Conservation (phyloP, 2,329 filamentous ascomycete species). For the Lecanicillium sp. region DNA sequence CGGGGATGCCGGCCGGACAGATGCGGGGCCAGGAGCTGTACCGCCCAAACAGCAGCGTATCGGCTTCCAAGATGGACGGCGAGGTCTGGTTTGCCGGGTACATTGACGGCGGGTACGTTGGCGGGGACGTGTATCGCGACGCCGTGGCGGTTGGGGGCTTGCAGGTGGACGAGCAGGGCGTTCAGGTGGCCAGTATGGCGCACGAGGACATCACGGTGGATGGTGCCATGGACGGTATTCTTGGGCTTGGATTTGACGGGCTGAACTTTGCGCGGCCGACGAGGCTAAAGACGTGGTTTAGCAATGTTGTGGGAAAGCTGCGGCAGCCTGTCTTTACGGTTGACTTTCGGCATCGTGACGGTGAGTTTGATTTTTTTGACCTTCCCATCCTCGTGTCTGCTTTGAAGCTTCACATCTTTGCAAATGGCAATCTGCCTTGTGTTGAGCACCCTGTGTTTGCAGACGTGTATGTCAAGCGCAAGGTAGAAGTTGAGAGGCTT, state of each 20-base stretch:
- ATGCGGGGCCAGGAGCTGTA: slow-evolving; percentile 32
- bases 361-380: slow-evolving; percentile 9
- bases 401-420: not conserved
- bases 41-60: slow-evolving; percentile 28
- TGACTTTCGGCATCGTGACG: slow-evolving; percentile 46
- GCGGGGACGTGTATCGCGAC: slow-evolving; percentile 36
- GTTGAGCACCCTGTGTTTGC: not conserved
- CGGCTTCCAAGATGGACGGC: slow-evolving; percentile 26
- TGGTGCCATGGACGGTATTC: slow-evolving; percentile 33
- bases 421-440: not conserved
- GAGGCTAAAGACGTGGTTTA: slow-evolving; percentile 36
- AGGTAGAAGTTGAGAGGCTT: too few species aligned
- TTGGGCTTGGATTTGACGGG: slow-evolving; percentile 34
- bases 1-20: slow-evolving; percentile 27
- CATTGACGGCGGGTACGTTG: slow-evolving; percentile 33
- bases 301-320: slow-evolving; percentile 18
- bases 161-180: slow-evolving; percentile 30
- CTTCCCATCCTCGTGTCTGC: not conserved
- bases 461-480: not conserved
- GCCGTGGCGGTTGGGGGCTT: slow-evolving; percentile 34
- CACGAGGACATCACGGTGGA: slow-evolving; percentile 29
- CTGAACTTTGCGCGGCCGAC: slow-evolving; percentile 33
- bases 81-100: slow-evolving; percentile 34
- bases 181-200: slow-evolving; percentile 33
- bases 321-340: slow-evolving; percentile 53